Percentiles rank a stretch among this genome's conserved stretches.
Conservation (phyloP, 495 filamentous ascomycete species). For the Pseudotulostoma volvatum region DNA sequence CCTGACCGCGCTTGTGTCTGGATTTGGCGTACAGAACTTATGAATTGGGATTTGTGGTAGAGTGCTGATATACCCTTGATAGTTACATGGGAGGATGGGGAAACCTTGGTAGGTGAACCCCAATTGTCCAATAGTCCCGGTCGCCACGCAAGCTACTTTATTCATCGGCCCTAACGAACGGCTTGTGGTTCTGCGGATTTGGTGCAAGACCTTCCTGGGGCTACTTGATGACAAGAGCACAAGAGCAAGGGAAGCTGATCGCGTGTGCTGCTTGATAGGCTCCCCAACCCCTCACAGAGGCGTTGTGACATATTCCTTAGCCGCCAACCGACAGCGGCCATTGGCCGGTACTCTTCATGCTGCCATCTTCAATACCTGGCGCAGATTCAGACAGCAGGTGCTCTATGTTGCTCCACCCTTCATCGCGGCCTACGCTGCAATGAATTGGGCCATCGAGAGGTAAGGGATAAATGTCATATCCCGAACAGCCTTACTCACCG, state of each 20-base stretch:
- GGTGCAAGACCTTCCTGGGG: no score
- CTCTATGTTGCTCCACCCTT: constrained; percentile 73
- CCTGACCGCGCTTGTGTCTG: no score
- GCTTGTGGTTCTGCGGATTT: no score
- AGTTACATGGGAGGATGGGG: constrained; percentile 84
- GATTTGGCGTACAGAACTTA: no score
- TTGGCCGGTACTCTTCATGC: constrained; percentile 43
- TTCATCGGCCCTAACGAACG: no score
- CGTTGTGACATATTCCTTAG: constrained; percentile 43
- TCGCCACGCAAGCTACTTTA: no score
- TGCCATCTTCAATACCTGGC: constrained; percentile 49
- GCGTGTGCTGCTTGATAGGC: constrained; percentile 12
- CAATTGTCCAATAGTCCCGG: no score
- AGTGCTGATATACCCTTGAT: no score
- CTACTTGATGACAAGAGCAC: no score
- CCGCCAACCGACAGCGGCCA: constrained; percentile 48
- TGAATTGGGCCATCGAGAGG: constrained; percentile 80
- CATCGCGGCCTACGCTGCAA: constrained; percentile 51
- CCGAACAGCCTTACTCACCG: no score
- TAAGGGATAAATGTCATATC: no score
- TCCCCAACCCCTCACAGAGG: constrained; percentile 43
- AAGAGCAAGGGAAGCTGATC: neutral
- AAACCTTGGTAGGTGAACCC: constrained; percentile 49
- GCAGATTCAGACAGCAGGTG: constrained; percentile 46
- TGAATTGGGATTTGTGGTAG: no score